Evolutionary conservation across 2,329 filamentous ascomycete species (phyloP).

Genomic region (Orbilia brochopaga): DNA sequence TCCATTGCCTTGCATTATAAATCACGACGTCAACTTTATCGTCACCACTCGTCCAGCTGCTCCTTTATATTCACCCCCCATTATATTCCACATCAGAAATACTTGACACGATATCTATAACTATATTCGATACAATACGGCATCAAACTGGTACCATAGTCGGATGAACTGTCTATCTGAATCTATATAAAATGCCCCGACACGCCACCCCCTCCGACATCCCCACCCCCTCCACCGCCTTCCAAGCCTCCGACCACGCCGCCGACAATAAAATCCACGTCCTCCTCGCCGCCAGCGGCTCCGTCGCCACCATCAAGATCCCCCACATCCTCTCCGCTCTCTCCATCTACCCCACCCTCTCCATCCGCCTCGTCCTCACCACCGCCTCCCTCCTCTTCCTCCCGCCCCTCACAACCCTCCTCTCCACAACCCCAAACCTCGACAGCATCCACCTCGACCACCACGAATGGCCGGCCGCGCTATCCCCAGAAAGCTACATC

Average conservation of each 20-base stretch:
- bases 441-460: slow-evolving; percentile 80
- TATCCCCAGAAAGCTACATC: slow-evolving; percentile 15
- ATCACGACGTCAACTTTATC: neutral
- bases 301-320: slow-evolving; percentile 88
- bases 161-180: slow-evolving; percentile 4
- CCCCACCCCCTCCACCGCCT: slow-evolving; percentile 41
- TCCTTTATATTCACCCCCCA: neutral
- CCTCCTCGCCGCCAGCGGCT: slow-evolving; percentile 71
- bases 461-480: slow-evolving; percentile 77
- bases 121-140: too few species aligned
- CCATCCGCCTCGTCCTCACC: slow-evolving; percentile 85
- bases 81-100: neutral
- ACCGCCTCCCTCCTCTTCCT: slow-evolving; percentile 76
- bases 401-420: slow-evolving; percentile 65
- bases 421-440: slow-evolving; percentile 68
- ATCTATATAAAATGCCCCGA: slow-evolving; percentile 13
- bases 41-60: neutral
- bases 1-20: neutral
- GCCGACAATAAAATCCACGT: slow-evolving; percentile 67
- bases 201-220: slow-evolving; percentile 29
- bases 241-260: slow-evolving; percentile 56
- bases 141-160: too few species aligned
- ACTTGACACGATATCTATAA: too few species aligned
- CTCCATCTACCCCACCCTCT: slow-evolving; percentile 64
- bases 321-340: slow-evolving; percentile 67